A percentile compares a stretch with the other conserved stretches of the same genome.
Evolutionary conservation across 2,329 filamentous ascomycete species (phyloP).

Genomic region (Calonectria pseudoreteaudii): DNA sequence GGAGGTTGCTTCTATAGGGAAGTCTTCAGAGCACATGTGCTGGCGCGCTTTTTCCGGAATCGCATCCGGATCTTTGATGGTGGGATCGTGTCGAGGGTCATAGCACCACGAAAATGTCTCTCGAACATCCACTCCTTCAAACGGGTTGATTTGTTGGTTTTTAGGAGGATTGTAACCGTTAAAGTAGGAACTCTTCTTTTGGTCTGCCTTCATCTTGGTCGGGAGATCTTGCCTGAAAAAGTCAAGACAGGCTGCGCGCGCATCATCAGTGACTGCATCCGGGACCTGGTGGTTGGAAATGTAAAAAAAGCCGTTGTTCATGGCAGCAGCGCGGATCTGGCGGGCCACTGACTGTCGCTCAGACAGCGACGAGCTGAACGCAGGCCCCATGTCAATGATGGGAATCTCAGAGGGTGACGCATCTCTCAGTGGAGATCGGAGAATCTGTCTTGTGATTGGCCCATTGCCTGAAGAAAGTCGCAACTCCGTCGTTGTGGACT

Average conservation of each 20-base stretch:
- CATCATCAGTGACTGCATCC: background rate
- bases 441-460: background rate
- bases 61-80: background rate
- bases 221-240: slow-evolving; percentile 1
- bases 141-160: background rate
- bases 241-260: background rate
- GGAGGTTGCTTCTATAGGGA: background rate
- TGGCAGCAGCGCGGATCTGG: background rate
- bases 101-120: slow-evolving; percentile 10
- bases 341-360: background rate
- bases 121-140: background rate
- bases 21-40: background rate
- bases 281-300: slow-evolving; percentile 7
- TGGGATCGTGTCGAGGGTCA: background rate
- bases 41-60: background rate
- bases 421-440: background rate
- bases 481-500: background rate
- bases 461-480: background rate
- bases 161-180: slow-evolving; percentile 1
- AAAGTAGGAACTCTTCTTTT: background rate
- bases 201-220: background rate
- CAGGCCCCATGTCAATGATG: slow-evolving; percentile 1
- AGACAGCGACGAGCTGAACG: background rate
- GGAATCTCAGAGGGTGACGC: slow-evolving; percentile 14
- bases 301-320: slow-evolving; percentile 13